Percentiles rank a stretch among this genome's conserved stretches.
Evolutionary conservation across 2,329 filamentous ascomycete species (phyloP).

Genomic region (Tolypocladium paradoxum): DNA sequence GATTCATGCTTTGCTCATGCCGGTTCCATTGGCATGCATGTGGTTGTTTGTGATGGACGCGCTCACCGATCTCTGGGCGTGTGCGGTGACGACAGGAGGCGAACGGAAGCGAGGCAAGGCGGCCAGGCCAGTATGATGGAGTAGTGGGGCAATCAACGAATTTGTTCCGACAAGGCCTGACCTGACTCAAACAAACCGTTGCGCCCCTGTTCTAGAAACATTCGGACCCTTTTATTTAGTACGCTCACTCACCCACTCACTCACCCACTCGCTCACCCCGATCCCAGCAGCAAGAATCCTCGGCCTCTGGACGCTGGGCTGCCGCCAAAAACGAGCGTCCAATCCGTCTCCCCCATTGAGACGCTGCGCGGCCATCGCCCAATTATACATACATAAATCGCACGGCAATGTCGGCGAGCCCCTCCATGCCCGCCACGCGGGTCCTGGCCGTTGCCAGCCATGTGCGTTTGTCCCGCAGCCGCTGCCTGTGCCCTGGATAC

Average conservation of each 20-base stretch:
- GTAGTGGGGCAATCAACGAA: not conserved
- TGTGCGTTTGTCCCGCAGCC: constrained; percentile 46
- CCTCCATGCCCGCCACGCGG: constrained; percentile 40
- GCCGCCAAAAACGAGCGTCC: not conserved
- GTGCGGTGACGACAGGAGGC: not conserved
- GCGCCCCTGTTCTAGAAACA: not conserved
- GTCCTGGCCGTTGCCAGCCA: constrained; percentile 89
- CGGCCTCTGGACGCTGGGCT: not conserved
- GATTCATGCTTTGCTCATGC: not conserved
- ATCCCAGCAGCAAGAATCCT: not conserved
- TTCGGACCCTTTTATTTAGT: not conserved
- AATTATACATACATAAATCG: too few species aligned
- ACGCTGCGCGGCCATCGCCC: not conserved
- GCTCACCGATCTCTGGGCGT: not conserved
- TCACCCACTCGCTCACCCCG: not conserved
- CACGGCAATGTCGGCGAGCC: constrained; percentile 3
- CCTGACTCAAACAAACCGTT: not conserved
- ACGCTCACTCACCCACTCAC: not conserved
- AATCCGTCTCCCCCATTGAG: not conserved
- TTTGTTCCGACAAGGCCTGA: not conserved
- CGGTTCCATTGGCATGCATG: not conserved
- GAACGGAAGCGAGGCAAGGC: not conserved
- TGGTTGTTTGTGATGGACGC: too few species aligned
- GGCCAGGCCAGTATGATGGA: too few species aligned
- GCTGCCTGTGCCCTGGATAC: not conserved